Evolutionary conservation across 2,329 filamentous ascomycete genomes (phyloP), one percentile per base, ranked within the genome.

Genomic region (Beauveria caledonica): DNA sequence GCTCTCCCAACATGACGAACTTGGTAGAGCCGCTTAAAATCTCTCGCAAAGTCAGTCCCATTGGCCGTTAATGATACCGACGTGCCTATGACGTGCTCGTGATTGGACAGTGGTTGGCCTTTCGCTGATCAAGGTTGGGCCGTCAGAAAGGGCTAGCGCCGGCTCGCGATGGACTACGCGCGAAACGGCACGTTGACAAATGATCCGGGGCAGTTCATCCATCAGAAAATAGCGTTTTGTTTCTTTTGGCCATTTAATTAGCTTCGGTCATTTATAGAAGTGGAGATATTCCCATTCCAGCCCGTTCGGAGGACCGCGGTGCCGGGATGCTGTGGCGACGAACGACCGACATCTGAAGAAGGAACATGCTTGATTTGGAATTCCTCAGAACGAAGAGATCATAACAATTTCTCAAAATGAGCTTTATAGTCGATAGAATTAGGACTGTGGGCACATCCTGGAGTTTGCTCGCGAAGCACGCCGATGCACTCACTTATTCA

Each of bases 71-170:
- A 27, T 25, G 7, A 39, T 4, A 10, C 13, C 39, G 54, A 36
- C 42, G 25, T 23, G 25, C n/a, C 5, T 46, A 39, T 39, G 54
- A 48, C 44, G 44, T n/a, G 21, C 6, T 17, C 13, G n/a, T 33
- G 27, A 48, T 46, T 25, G 54, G 54, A 15, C n/a, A n/a, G 10
- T 21, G 19, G 25, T 11, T 19, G 40, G 15, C 6, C 25, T n/a
- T 13, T 36, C 6, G 55, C 21, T 21, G 45, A 50, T 49, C 21
- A 17, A 19, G 33, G 9, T 25, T 50, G 21, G 55, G 9, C 27
- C 55, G 55, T 58, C 55, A 49, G 55, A 50, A 45, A 39, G 6
- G 45, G 33, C 45, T 58, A 58, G 55, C 45, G 55, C 21, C 10
- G 21, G 45, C 19, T 23, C 8, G 9, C 23, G 27, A 56, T 19